These are phyloP conservation scores for Waltergamsia citrina DNA, from an alignment of 2,329 filamentous ascomycete genomes.

Conservation along the genomic window DNA sequence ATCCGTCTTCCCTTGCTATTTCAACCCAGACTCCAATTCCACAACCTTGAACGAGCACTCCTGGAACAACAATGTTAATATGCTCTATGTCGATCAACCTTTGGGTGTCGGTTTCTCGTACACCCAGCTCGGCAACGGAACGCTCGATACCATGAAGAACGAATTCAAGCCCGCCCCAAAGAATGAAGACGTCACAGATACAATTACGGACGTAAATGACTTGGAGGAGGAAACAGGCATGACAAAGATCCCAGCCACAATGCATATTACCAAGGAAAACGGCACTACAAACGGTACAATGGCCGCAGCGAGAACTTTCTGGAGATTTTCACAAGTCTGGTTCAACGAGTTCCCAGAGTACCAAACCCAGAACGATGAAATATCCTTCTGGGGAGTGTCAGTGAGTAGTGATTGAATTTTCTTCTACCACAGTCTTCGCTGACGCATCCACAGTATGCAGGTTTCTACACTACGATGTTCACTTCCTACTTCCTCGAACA, in stretches of 20 bases:
- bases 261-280: conserved; percentile 34
- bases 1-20: conserved; percentile 41
- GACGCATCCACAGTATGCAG: conserved; percentile 4
- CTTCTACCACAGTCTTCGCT: background rate
- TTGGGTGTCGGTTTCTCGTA: conserved; percentile 12
- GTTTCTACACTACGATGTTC: conserved; percentile 3
- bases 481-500: conserved; percentile 6
- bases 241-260: background rate
- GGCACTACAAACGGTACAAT: too few relatives aligned
- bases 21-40: conserved; percentile 36
- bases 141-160: conserved; percentile 35
- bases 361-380: conserved; percentile 36
- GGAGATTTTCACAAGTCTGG: conserved; percentile 54
- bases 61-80: conserved; percentile 8
- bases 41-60: conserved; percentile 39
- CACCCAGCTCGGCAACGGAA: conserved; percentile 42
- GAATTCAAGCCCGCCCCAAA: conserved; percentile 7
- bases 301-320: conserved; percentile 43
- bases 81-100: conserved; percentile 12
- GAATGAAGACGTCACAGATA: conserved; percentile 1
- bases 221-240: too few relatives aligned
- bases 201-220: too few relatives aligned
- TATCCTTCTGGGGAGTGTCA: conserved; percentile 55
- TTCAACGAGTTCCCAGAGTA: conserved; percentile 44
- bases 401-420: conserved; percentile 12